Evolutionary conservation across 257 asterid species (phyloP), one percentile per base, ranked within the genome.

Genomic region (Eucommia ulmoides): DNA sequence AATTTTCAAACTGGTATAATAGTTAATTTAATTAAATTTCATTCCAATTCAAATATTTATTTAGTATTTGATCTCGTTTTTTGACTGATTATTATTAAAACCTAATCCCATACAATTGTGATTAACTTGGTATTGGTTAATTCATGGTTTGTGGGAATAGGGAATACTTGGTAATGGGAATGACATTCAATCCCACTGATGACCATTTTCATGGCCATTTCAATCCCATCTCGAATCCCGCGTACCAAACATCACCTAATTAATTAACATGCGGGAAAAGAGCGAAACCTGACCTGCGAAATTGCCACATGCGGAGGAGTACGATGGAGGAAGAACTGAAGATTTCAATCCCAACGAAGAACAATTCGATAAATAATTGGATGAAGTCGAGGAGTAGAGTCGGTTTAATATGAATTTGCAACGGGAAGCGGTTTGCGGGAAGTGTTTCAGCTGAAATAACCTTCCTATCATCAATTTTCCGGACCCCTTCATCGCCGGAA

Each of bases 231-330:
- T 5, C 8, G 12, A 29, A 12, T 29, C 8, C 38, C 7, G 12
- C 38, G 12, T 7, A 29, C 7, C 7, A 29, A 29, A 29, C 8
- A 29, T 5, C 7, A 29, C 12, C 38, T n/a, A n/a, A 29, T 29
- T 5, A 29, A 29, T 29, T 5, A 29, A 29, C 38, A 29, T 7
- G 12, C 12, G 19, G 14, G 3, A 25, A 22, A 3, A 16, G 23
- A 19, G 45, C n/a, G 45, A 33, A 47, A 44, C 14, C 61, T 24
- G 50, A 83, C 97, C 91, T 84, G 52, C 65, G 23, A 64, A 65
- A 26, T 54, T 50, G 22, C 67, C 74, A 82, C 67, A 63, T 18
- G 19, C 66, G 1, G 69, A 2, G 3, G 62, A 50, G 7, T 24
- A 22, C 3, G 61, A 60, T 19, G 76, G 62, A 64, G 64, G 55